Evolutionary conservation across 139 green algal genomes (phyloP), one percentile per base, ranked within the genome.

Genomic region (Limnomonas spitsbergensis): DNA sequence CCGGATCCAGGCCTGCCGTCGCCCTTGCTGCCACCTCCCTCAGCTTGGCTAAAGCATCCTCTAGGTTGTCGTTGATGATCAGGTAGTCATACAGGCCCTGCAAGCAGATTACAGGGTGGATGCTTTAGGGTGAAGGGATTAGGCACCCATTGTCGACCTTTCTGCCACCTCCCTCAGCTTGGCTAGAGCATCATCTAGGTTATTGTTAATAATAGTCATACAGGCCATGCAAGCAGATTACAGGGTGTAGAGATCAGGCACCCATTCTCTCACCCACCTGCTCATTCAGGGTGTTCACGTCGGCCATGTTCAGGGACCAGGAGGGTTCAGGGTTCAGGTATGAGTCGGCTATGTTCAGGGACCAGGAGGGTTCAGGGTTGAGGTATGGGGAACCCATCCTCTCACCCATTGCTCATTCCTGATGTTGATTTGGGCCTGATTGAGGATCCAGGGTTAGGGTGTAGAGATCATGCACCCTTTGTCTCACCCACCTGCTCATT

Each of bases 151-250:
- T 20, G 52, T 66, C 26, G 26, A 20, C 20, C 69, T n/a, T n/a
- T n/a, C 70, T 27, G 79, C 79, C 39, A 90, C 86, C 32, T 69
- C 52, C 53, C 38, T 29, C 38, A 90, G 83, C 74, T 85, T 78
- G 31, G 67, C 76, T 20, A 83, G 76, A 2, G 87, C 84, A 2
- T 79, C 78, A 0, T 94, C 91, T 67, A 96, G 69, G 37, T 91
- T 73, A 31, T 93, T 83, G 69, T 97, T 97, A 40, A 93, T 86
- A 27, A 97, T 93, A 91, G 78, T 97, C 92, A 67, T 94, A 97
- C 75, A 96, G 72, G 0, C 85, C 88, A 36, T 78, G 66, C 71
- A n/a, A n/a, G n/a, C n/a, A n/a, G n/a, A n/a, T n/a, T n/a, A n/a
- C n/a, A n/a, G n/a, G n/a, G n/a, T n/a, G n/a, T n/a, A n/a, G n/a